Conservation (phyloP, 345 rosid species). For the Rhizophora mangle region DNA sequence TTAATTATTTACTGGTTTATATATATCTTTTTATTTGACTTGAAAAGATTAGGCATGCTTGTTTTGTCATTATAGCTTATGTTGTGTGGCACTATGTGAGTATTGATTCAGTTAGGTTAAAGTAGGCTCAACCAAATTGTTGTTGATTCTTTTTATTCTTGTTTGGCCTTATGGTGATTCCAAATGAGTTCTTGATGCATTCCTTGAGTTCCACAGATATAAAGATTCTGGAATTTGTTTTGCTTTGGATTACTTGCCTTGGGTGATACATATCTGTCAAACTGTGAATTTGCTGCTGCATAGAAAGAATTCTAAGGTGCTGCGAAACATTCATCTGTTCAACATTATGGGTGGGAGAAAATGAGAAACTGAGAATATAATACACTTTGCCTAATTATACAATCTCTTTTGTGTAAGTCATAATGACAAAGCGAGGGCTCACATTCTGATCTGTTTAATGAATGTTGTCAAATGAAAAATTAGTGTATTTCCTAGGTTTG, state of each 20-base stretch:
- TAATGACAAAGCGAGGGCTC: no score
- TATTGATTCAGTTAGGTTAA: background rate
- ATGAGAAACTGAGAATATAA: no score
- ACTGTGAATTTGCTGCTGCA: background rate
- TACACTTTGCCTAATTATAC: no score
- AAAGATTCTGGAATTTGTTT: slow-evolving; percentile 1
- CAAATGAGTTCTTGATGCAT: background rate
- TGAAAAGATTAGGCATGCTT: slow-evolving; percentile 1
- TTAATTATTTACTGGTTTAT: slow-evolving; percentile 1
- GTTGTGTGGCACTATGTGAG: background rate
- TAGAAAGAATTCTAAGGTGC: background rate
- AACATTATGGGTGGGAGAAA: no score
- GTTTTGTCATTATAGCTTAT: slow-evolving; percentile 2
- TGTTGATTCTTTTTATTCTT: background rate
- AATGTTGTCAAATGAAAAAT: background rate
- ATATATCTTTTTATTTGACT: slow-evolving; percentile 2
- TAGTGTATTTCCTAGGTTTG: background rate
- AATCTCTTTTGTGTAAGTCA: no score
- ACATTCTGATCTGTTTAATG: background rate
- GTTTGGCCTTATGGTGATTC: background rate
- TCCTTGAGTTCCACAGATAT: background rate
- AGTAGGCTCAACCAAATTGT: background rate
- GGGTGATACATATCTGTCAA: background rate
- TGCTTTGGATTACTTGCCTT: background rate
- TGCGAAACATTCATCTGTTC: background rate